Percentiles rank a stretch among this genome's conserved stretches.
Conservation (phyloP, 2,329 filamentous ascomycete genomes). For the Colletotrichum coccodes region DNA sequence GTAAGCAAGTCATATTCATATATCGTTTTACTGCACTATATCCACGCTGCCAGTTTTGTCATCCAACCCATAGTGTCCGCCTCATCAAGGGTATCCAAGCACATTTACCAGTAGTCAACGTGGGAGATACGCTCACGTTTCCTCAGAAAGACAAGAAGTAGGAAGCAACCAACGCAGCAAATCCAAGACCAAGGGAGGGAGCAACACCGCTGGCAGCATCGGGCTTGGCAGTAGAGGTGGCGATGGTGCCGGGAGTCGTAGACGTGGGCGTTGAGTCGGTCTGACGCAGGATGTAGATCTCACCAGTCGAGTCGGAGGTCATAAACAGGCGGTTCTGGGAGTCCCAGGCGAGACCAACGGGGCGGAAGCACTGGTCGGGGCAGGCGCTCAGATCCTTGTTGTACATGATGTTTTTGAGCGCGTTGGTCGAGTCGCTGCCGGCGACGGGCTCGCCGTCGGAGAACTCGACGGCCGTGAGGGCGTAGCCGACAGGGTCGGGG, state of each 20-base stretch:
- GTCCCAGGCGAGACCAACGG: slow-evolving; percentile 67
- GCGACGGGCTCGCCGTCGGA: slow-evolving; percentile 52
- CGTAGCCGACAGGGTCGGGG: slow-evolving; percentile 56
- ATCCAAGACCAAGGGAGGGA: neutral
- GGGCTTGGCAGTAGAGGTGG: slow-evolving; percentile 10
- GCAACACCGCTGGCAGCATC: neutral
- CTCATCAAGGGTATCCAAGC: neutral
- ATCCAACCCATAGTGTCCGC: neutral
- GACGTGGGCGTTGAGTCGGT: slow-evolving; percentile 11
- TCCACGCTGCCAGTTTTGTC: too few species aligned
- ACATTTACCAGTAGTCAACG: neutral
- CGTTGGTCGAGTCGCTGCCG: slow-evolving; percentile 52
- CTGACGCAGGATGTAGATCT: slow-evolving; percentile 67
- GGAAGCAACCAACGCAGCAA: neutral
- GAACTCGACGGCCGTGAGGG: slow-evolving; percentile 54
- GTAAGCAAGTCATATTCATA: neutral
- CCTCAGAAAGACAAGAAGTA: neutral
- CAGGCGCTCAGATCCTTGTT: slow-evolving; percentile 65
- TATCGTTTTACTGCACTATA: neutral
- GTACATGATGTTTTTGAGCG: slow-evolving; percentile 62
- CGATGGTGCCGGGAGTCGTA: slow-evolving; percentile 21
- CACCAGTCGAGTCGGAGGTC: slow-evolving; percentile 71
- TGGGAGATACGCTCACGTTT: too few species aligned
- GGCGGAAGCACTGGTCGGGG: slow-evolving; percentile 69
- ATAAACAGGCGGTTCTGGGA: slow-evolving; percentile 67